Percentiles rank a stretch among this genome's conserved stretches.
These are phyloP conservation scores for Euphorbia pulcherrima DNA, from an alignment of 345 rosid genomes.

Conservation along the genomic window DNA sequence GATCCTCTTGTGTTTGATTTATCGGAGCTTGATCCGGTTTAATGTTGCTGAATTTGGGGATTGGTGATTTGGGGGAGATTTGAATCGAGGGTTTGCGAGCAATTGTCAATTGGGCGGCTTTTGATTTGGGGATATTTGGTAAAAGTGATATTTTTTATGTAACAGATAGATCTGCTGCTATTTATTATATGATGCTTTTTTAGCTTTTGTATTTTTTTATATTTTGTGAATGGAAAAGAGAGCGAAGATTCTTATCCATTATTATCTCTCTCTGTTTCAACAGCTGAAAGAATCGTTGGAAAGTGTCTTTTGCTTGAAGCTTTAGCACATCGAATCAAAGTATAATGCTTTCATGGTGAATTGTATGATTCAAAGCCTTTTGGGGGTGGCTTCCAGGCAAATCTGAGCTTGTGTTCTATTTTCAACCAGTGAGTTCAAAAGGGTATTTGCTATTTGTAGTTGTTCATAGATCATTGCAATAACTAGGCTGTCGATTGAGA, in stretches of 20 bases:
- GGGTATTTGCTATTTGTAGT: slow-evolving; percentile 12
- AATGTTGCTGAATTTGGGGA: background rate
- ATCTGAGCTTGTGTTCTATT: slow-evolving; percentile 6
- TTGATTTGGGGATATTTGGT: slow-evolving; percentile 11
- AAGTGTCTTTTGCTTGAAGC: slow-evolving; percentile 2
- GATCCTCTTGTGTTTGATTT: background rate
- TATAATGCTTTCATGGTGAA: slow-evolving; percentile 1
- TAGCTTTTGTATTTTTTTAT: slow-evolving; percentile 5
- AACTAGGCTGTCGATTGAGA: background rate
- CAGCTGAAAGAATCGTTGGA: slow-evolving; percentile 2
- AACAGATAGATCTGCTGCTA: slow-evolving; percentile 22
- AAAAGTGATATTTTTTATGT: background rate
- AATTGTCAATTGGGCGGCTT: background rate
- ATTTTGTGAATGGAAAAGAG: slow-evolving; percentile 5
- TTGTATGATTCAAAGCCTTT: slow-evolving; percentile 4
- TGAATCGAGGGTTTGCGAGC: slow-evolving; percentile 9
- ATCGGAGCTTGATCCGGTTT: slow-evolving; percentile 19
- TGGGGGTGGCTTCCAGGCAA: slow-evolving; percentile 7
- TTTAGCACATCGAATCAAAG: background rate
- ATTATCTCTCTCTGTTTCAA: background rate
- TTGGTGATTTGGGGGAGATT: background rate
- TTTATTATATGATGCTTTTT: slow-evolving; percentile 8
- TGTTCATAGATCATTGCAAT: slow-evolving; percentile 5
- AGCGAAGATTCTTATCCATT: slow-evolving; percentile 16
- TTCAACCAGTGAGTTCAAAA: background rate